A percentile compares a stretch with the other conserved stretches of the same genome.
Conservation (phyloP, 257 asterid genomes). For the Jaltomata sinuosa region DNA sequence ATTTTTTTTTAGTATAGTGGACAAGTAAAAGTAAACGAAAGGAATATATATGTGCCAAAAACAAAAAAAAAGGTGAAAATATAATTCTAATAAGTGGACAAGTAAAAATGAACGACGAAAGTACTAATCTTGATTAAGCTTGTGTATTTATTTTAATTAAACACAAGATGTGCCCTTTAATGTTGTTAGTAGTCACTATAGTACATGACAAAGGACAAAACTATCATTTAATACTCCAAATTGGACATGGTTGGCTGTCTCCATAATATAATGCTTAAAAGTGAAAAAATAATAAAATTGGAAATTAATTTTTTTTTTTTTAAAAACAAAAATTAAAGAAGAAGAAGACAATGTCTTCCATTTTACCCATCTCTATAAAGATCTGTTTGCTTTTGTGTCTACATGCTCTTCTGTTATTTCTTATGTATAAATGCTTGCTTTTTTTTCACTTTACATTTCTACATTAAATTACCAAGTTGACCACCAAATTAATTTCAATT, state of each 20-base stretch:
- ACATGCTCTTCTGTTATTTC: neutral
- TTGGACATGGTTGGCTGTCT: conserved; percentile 7
- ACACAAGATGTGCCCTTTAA: neutral
- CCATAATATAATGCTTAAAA: conserved; percentile 5
- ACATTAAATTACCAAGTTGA: neutral
- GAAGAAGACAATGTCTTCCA: conserved; percentile 13
- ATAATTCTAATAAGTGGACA: too few species aligned
- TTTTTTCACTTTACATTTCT: neutral
- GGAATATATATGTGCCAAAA: too few species aligned
- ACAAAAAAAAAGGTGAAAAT: too few species aligned
- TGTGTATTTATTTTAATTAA: neutral
- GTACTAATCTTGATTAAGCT: neutral
- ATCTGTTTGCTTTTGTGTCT: conserved; percentile 12
- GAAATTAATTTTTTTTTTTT: neutral
- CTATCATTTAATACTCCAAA: neutral
- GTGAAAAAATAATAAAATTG: neutral
- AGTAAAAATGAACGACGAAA: neutral
- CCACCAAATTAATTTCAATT: neutral
- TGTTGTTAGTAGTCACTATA: neutral
- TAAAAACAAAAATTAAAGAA: neutral
- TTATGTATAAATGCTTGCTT: neutral
- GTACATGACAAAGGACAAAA: neutral
- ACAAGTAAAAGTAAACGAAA: too few species aligned
- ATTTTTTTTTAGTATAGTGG: too few species aligned
- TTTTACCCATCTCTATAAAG: conserved; percentile 9